Evolutionary conservation across 192 early-diverging fungal species (phyloP).

Genomic region (Coemansia biformis): DNA sequence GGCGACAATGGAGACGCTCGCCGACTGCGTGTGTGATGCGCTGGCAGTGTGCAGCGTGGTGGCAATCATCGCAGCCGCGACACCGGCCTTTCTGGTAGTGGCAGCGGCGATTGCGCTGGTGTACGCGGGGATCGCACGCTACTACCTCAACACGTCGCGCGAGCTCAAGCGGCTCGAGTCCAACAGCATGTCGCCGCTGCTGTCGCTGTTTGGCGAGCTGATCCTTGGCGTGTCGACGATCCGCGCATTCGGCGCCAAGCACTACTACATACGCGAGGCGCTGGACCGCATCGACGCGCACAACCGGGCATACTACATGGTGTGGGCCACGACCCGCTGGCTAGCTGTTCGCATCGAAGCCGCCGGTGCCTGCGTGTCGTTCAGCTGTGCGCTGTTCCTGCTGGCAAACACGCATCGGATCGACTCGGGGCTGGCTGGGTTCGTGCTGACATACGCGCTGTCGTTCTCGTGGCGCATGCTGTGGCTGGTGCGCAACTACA

Average conservation of each 20-base stretch:
- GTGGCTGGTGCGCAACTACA: conserved; percentile 74
- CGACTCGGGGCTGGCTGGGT: conserved; percentile 80
- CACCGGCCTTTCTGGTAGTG: conserved; percentile 68
- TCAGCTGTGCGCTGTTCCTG: conserved; percentile 63
- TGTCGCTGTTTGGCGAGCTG: conserved; percentile 76
- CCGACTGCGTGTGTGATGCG: conserved; percentile 52
- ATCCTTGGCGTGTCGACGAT: conserved; percentile 72
- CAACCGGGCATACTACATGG: conserved; percentile 76
- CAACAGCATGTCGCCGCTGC: conserved; percentile 65
- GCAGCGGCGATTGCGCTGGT: conserved; percentile 53
- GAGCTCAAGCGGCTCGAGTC: conserved; percentile 87
- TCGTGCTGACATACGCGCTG: conserved; percentile 75
- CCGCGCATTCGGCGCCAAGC: conserved; percentile 71
- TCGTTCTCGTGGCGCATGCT: conserved; percentile 74
- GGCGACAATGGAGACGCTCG: conserved; percentile 46
- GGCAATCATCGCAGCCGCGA: conserved; percentile 56
- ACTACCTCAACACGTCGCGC: conserved; percentile 71
- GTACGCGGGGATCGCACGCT: conserved; percentile 59
- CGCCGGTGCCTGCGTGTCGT: conserved; percentile 65
- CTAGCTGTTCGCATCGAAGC: conserved; percentile 79
- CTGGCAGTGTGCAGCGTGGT: conserved; percentile 54
- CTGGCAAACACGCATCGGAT: conserved; percentile 50
- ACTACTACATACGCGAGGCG: conserved; percentile 60
- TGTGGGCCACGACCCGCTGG: conserved; percentile 85
- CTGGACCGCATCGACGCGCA: conserved; percentile 60